A percentile compares a stretch with the other conserved stretches of the same genome.
These are phyloP conservation scores for Plenodomus lindquistii DNA, from an alignment of 2,329 filamentous ascomycete genomes.

Conservation along the genomic window DNA sequence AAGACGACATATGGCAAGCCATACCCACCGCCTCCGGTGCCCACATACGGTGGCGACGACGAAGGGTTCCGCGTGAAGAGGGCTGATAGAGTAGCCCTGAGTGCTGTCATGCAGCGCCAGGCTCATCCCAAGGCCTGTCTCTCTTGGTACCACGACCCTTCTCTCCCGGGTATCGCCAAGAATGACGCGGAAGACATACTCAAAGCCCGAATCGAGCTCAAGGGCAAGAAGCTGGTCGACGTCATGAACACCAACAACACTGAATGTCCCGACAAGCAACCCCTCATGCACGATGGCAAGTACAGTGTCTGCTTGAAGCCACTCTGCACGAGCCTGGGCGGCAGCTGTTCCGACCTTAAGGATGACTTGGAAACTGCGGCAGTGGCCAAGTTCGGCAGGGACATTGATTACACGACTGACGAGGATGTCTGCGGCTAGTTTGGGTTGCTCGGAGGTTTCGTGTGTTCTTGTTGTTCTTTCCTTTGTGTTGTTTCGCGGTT, in stretches of 20 bases:
- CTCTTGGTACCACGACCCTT: neutral
- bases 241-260: neutral
- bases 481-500: neutral
- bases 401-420: constrained; percentile 6
- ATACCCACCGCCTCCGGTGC: neutral
- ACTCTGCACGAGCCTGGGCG: neutral
- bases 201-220: neutral
- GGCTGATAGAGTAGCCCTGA: neutral
- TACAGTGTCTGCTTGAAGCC: neutral
- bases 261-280: neutral
- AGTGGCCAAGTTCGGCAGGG: neutral
- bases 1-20: neutral
- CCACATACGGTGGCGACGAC: neutral
- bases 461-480: neutral
- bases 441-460: neutral
- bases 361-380: neutral
- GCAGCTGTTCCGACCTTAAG: neutral
- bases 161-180: neutral
- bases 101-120: neutral
- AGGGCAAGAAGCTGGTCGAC: neutral
- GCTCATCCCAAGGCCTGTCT: neutral
- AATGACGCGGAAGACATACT: neutral
- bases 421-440: constrained; percentile 2
- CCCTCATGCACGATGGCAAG: neutral
- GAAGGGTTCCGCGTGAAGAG: neutral